phyloP scores from a whole-genome alignment of 129 eudicot species.

The Heracleum sosnowskyi region DNA sequence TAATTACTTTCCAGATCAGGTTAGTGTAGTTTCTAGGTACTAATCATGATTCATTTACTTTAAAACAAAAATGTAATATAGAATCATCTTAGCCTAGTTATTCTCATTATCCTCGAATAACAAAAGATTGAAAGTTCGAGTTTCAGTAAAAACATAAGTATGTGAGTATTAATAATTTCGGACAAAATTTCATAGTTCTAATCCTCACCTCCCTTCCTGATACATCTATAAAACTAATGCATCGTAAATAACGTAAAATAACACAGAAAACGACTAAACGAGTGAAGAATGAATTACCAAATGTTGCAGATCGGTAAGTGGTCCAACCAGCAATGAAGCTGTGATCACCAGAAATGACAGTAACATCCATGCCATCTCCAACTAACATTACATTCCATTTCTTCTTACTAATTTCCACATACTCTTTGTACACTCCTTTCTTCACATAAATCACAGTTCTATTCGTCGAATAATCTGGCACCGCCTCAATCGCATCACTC shows the following conservation, averaged over 20 bases:
- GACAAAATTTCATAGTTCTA: background rate
- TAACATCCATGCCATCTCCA: slow-evolving; percentile 81
- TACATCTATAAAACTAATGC: background rate
- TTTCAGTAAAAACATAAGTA: background rate
- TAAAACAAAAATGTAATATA: background rate
- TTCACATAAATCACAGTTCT: slow-evolving; percentile 70
- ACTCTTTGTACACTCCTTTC: slow-evolving; percentile 67
- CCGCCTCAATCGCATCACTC: slow-evolving; percentile 50
- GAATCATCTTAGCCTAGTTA: background rate
- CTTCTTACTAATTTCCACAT: slow-evolving; percentile 65
- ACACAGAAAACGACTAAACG: background rate
- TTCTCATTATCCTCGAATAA: background rate
- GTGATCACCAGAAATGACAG: slow-evolving; percentile 63
- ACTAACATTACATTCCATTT: slow-evolving; percentile 66
- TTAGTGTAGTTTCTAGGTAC: background rate
- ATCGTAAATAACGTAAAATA: background rate
- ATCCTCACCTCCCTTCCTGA: background rate
- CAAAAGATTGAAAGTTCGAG: background rate
- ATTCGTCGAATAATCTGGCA: slow-evolving; percentile 35
- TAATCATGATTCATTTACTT: no score
- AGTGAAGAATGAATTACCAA: slow-evolving; percentile 38
- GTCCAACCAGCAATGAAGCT: slow-evolving; percentile 72
- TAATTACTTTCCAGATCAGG: background rate
- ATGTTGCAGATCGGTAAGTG: slow-evolving; percentile 80
- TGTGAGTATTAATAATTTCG: background rate